These are phyloP conservation scores for Pluteus cervinus DNA, from an alignment of 768 basidiomycete genomes.

Conservation along the genomic window DNA sequence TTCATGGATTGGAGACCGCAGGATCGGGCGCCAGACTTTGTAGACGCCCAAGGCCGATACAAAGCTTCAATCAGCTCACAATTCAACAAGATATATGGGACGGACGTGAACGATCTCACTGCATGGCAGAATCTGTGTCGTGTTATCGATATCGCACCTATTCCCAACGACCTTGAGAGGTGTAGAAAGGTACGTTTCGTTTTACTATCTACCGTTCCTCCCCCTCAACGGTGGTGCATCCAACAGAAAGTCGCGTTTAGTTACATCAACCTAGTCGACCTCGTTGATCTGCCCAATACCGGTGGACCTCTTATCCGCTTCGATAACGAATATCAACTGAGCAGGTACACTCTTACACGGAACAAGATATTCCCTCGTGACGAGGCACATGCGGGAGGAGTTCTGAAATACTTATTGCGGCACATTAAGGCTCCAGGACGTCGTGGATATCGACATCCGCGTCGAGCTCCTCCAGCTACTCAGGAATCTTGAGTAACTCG, in stretches of 20 bases:
- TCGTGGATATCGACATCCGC: no score
- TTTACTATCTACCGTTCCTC: background rate
- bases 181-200: constrained; percentile 6
- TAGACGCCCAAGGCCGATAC: no score
- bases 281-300: constrained; percentile 7
- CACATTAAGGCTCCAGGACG: no score
- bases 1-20: no score
- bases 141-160: constrained; percentile 1
- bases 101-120: constrained; percentile 2
- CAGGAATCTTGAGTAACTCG: no score
- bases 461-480: no score
- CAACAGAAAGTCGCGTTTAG: constrained; percentile 2
- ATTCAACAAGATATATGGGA: constrained; percentile 11
- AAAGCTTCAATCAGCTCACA: no score
- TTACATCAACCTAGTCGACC: constrained; percentile 12
- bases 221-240: no score
- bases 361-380: constrained; percentile 9
- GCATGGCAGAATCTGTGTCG: constrained; percentile 8
- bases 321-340: constrained; percentile 7
- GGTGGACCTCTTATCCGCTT: constrained; percentile 4
- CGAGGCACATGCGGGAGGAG: constrained; percentile 7
- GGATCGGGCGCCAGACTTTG: no score
- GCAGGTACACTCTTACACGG: constrained; percentile 5
- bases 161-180: constrained; percentile 4
- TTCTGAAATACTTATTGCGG: constrained; percentile 12